These are phyloP conservation scores for Auricularia cornea DNA, from an alignment of 768 basidiomycete species.

Conservation along the genomic window DNA sequence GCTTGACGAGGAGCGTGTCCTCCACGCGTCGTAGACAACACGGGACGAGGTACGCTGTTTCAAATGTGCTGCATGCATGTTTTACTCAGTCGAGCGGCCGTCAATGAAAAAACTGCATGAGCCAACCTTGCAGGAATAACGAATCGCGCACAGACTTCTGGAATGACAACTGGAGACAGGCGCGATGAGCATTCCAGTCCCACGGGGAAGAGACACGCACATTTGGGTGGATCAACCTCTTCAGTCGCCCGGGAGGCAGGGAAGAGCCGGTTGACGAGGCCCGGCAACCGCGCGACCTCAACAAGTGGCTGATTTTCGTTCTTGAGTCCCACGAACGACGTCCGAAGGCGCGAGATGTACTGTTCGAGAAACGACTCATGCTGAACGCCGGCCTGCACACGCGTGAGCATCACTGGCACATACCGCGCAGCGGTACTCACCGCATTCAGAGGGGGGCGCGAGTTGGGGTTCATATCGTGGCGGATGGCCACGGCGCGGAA, in stretches of 20 bases:
- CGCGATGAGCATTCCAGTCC: not conserved
- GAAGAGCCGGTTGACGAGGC: constrained; percentile 43
- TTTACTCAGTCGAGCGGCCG: not conserved
- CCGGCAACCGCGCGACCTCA: constrained; percentile 49
- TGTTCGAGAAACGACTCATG: constrained; percentile 58
- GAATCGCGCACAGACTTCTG: constrained; percentile 69
- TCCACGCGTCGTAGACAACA: constrained; percentile 68
- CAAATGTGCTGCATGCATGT: constrained; percentile 44
- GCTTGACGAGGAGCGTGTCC: constrained; percentile 65
- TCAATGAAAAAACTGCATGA: not conserved
- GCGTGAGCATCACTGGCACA: constrained; percentile 1
- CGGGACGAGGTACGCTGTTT: constrained; percentile 62
- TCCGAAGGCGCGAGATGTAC: constrained; percentile 49
- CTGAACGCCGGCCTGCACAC: constrained; percentile 49
- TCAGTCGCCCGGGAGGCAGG: constrained; percentile 14
- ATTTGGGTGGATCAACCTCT: constrained; percentile 44
- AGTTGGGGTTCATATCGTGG: constrained; percentile 62
- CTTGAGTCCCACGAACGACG: constrained; percentile 45
- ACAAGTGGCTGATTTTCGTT: constrained; percentile 64
- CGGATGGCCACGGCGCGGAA: constrained; percentile 52
- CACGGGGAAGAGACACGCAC: constrained; percentile 33
- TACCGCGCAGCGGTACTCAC: constrained; percentile 33
- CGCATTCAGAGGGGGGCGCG: constrained; percentile 54
- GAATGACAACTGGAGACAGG: constrained; percentile 57
- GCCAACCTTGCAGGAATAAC: constrained; percentile 64